A percentile compares a stretch with the other conserved stretches of the same genome.
Evolutionary conservation across 1,284 basidiomycete species (phyloP).

Genomic region (Ustilago vetiveriae): DNA sequence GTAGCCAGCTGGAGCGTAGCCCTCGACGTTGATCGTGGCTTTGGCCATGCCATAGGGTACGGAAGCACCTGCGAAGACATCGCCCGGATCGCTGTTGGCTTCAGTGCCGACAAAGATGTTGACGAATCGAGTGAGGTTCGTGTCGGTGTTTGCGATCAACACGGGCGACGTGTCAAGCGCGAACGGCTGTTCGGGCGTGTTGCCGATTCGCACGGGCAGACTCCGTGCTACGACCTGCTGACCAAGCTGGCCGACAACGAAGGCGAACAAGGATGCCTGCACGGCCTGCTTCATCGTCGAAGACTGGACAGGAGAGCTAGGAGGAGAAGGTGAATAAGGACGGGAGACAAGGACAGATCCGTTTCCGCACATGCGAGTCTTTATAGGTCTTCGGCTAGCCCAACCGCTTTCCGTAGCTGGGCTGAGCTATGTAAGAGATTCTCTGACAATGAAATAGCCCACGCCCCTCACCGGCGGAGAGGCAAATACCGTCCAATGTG

Average conservation of each 20-base stretch:
- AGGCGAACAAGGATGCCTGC: neutral
- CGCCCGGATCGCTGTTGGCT: constrained; percentile 41
- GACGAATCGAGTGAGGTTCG: constrained; percentile 33
- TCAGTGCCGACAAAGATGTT: constrained; percentile 46
- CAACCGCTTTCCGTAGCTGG: no score
- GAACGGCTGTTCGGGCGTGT: constrained; percentile 16
- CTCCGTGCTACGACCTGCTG: neutral
- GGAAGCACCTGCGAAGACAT: constrained; percentile 54
- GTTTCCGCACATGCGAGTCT: neutral
- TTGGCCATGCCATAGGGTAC: constrained; percentile 61
- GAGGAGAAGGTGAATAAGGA: neutral
- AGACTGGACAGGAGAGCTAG: neutral
- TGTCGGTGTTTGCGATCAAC: neutral
- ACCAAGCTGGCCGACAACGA: neutral
- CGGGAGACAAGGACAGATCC: neutral
- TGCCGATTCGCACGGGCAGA: constrained; percentile 6
- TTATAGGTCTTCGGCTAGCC: neutral
- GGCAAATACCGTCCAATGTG: no score
- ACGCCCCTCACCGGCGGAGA: neutral
- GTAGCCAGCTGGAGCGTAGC: constrained; percentile 58
- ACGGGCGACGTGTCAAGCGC: neutral
- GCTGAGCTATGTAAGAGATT: neutral
- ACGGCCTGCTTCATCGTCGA: constrained; percentile 2
- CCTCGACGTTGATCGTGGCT: constrained; percentile 54
- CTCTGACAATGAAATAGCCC: neutral